These are phyloP conservation scores for Trichoderma atrobrunneum DNA, from an alignment of 2,329 filamentous ascomycete species.

Conservation along the genomic window DNA sequence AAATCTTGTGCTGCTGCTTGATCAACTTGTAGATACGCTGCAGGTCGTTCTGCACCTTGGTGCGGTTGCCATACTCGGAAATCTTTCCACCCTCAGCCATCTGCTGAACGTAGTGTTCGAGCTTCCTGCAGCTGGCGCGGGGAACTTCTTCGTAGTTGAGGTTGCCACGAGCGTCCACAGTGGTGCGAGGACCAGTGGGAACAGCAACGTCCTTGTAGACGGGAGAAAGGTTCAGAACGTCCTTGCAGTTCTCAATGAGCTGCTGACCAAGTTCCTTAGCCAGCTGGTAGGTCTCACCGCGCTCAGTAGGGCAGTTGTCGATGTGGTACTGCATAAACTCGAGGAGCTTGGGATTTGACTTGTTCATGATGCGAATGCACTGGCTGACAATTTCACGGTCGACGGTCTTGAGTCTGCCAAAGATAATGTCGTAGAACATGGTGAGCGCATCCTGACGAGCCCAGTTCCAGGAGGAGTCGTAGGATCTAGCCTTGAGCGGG, in stretches of 20 bases:
- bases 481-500: constrained; percentile 87
- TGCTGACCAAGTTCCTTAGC: constrained; percentile 91
- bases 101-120: constrained; percentile 97
- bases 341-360: constrained; percentile 89
- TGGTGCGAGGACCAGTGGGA: constrained; percentile 88
- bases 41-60: constrained; percentile 95
- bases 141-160: constrained; percentile 88
- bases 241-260: constrained; percentile 96
- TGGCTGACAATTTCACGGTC: constrained; percentile 98
- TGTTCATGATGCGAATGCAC: constrained; percentile 99
- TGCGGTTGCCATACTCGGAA: constrained; percentile 95
- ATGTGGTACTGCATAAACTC: constrained; percentile 99
- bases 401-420: constrained; percentile 86
- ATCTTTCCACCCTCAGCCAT: constrained; percentile 99
- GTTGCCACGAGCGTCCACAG: constrained; percentile 88
- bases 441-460: constrained; percentile 92
- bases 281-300: constrained; percentile 96
- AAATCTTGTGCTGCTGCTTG: constrained; percentile 95
- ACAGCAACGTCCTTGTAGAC: constrained; percentile 95
- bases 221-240: constrained; percentile 77
- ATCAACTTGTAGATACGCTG: constrained; percentile 97
- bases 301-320: constrained; percentile 94
- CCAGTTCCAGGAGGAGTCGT: constrained; percentile 99
- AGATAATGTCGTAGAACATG: constrained; percentile 99
- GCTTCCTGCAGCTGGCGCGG: constrained; percentile 84